These are phyloP conservation scores for Rhinocladiella similis DNA, from an alignment of 2,329 filamentous ascomycete species.

Conservation along the genomic window DNA sequence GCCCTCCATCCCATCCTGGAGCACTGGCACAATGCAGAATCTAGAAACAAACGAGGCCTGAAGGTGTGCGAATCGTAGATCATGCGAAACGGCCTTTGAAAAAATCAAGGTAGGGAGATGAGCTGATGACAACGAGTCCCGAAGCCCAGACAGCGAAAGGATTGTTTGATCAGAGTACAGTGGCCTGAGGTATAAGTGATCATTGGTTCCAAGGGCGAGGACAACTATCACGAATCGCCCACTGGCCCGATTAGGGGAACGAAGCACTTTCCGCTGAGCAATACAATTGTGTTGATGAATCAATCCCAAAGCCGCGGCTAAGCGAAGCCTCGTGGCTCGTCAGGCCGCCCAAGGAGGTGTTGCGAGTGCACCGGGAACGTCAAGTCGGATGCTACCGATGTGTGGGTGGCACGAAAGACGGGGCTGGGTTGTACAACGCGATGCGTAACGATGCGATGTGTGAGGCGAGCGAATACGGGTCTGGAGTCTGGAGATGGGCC, in stretches of 20 bases:
- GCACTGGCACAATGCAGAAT: not conserved
- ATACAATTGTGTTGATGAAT: not conserved
- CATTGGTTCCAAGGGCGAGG: not conserved
- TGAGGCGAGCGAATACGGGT: conserved; percentile 1
- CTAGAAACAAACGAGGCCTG: not conserved
- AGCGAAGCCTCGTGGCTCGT: conserved; percentile 11
- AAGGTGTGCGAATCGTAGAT: too few relatives aligned
- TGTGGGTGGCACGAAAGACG: not conserved
- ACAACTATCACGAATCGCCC: not conserved
- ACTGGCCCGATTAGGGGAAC: not conserved
- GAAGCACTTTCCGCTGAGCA: not conserved
- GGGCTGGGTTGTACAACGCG: not conserved
- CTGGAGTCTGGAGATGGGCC: not conserved
- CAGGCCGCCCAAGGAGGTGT: not conserved
- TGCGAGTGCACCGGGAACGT: too few relatives aligned
- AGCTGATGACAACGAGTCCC: too few relatives aligned
- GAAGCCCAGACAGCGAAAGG: too few relatives aligned
- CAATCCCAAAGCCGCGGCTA: conserved; percentile 1
- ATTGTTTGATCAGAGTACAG: too few relatives aligned
- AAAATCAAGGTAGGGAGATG: too few relatives aligned
- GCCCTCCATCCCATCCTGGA: not conserved
- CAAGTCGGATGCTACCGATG: not conserved
- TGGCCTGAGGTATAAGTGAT: not conserved
- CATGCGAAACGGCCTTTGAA: too few relatives aligned
- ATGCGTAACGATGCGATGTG: not conserved